phyloP scores from a whole-genome alignment of 2,329 filamentous ascomycete genomes.

The Trichoderma semiorbis region DNA sequence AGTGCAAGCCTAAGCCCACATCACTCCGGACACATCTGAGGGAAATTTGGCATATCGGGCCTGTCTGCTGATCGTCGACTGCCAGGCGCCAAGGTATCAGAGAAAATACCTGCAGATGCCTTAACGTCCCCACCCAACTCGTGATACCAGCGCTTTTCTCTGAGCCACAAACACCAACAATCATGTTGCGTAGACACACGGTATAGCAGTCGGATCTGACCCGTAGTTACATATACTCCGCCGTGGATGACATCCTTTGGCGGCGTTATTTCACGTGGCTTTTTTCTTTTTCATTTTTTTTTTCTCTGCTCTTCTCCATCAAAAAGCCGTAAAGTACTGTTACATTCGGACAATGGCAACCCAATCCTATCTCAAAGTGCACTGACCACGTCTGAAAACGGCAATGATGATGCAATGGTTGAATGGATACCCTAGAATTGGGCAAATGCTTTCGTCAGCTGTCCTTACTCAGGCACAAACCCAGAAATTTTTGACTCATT shows the following conservation, averaged over 20 bases:
- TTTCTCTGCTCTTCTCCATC: background rate
- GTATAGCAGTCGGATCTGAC: background rate
- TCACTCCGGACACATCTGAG: background rate
- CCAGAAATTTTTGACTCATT: background rate
- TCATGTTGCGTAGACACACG: background rate
- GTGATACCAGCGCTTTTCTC: background rate
- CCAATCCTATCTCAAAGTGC: background rate
- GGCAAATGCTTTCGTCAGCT: background rate
- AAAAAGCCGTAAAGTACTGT: background rate
- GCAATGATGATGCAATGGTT: conserved; percentile 5
- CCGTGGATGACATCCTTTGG: background rate
- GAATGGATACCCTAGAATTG: background rate
- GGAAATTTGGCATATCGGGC: background rate
- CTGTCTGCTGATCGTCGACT: background rate
- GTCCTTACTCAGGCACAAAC: background rate
- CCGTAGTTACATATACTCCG: background rate
- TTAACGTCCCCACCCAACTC: background rate
- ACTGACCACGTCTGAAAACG: background rate
- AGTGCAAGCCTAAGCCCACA: background rate
- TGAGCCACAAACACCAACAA: background rate
- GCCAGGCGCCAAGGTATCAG: background rate
- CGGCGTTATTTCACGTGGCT: background rate
- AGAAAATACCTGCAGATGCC: background rate
- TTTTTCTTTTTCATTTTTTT: background rate
- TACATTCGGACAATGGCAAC: background rate